phyloP scores from a whole-genome alignment of 192 early-diverging fungal species.

The Podila minutissima region DNA sequence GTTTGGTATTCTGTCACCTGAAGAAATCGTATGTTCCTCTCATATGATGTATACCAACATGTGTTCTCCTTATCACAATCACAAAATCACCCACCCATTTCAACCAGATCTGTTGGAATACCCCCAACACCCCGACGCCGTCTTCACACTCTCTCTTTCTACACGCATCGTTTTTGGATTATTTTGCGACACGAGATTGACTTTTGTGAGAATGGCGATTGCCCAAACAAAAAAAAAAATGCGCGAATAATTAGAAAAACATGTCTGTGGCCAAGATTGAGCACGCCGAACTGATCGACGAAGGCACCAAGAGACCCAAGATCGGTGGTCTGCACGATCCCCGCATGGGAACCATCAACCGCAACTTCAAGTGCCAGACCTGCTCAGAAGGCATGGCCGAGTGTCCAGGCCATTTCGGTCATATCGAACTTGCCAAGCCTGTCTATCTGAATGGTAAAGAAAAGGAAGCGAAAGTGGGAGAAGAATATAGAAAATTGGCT shows the following conservation, averaged over 20 bases:
- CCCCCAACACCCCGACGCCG: no score
- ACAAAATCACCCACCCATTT: no score
- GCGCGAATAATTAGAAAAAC: slow-evolving; percentile 73
- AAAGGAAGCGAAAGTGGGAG: neutral
- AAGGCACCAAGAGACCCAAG: slow-evolving; percentile 85
- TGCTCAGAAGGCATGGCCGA: slow-evolving; percentile 95
- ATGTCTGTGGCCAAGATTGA: slow-evolving; percentile 98
- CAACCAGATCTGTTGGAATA: no score
- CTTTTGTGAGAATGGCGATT: neutral
- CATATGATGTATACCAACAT: neutral
- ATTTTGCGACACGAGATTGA: no score
- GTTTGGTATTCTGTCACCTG: slow-evolving; percentile 95
- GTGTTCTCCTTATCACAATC: no score
- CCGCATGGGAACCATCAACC: slow-evolving; percentile 96
- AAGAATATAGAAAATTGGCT: neutral
- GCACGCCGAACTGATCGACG: slow-evolving; percentile 87
- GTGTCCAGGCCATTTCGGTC: slow-evolving; percentile 98
- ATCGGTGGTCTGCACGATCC: slow-evolving; percentile 90
- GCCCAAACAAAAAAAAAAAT: no score
- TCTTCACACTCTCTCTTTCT: no score
- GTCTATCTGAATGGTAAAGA: slow-evolving; percentile 90
- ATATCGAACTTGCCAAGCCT: slow-evolving; percentile 95
- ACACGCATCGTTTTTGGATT: no score
- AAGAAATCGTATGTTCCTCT: slow-evolving; percentile 89
- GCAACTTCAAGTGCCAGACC: slow-evolving; percentile 96